Evolutionary conservation across 306 rosid species (phyloP).

Genomic region (Calophaca sinica): DNA sequence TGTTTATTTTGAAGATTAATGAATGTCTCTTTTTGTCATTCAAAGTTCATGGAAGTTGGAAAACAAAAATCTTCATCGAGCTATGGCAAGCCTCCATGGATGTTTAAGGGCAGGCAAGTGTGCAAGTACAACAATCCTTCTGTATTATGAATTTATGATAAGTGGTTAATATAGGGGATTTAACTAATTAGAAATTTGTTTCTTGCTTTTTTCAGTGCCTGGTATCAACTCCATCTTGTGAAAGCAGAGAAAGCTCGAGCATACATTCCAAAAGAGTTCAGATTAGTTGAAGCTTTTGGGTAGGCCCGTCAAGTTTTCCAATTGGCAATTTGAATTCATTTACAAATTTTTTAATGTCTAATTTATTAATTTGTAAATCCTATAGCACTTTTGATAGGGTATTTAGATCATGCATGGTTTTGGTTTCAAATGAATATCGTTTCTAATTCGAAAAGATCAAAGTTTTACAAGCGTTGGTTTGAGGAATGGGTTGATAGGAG

Average conservation of each 20-base stretch:
- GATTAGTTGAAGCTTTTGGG: constrained; percentile 95
- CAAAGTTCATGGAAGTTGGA: not conserved
- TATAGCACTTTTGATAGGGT: no score
- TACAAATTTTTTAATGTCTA: no score
- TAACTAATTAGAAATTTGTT: not conserved
- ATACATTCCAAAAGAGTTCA: constrained; percentile 83
- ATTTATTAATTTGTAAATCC: no score
- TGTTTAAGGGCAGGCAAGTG: constrained; percentile 78
- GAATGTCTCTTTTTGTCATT: no score
- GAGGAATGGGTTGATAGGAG: no score
- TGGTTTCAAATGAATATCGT: no score
- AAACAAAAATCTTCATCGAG: constrained; percentile 60
- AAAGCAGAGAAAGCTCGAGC: constrained; percentile 81
- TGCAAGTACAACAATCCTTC: no score
- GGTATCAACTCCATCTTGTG: constrained; percentile 93
- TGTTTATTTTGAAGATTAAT: no score
- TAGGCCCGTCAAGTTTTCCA: not conserved
- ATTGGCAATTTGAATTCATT: no score
- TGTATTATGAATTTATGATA: not conserved
- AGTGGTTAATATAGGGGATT: not conserved
- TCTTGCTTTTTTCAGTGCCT: constrained; percentile 60
- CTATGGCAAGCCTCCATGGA: constrained; percentile 90
- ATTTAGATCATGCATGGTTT: no score
- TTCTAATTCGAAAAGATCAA: no score
- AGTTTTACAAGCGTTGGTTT: no score